Conservation (phyloP, 1,284 basidiomycete genomes). For the Paramarasmius palmivorus region DNA sequence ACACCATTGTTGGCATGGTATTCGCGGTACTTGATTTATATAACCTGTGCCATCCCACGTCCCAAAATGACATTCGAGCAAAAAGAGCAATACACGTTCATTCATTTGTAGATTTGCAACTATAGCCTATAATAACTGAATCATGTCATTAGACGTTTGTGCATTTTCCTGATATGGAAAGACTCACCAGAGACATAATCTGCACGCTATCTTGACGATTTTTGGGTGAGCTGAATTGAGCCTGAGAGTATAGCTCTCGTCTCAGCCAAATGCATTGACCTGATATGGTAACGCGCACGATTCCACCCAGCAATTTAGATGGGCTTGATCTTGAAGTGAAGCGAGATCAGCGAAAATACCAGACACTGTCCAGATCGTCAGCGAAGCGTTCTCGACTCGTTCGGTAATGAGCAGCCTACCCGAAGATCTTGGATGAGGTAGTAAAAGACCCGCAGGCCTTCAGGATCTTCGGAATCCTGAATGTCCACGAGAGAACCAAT, state of each 20-base stretch:
- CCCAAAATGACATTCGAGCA: neutral
- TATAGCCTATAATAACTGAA: neutral
- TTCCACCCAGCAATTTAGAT: conserved; percentile 50
- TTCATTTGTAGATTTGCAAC: neutral
- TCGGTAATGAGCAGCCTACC: conserved; percentile 45
- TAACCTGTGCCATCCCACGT: neutral
- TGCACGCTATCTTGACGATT: conserved; percentile 41
- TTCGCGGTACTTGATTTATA: no score
- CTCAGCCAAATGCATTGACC: no score
- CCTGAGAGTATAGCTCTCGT: no score
- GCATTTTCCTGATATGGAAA: no score
- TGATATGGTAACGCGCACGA: no score
- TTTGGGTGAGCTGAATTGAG: conserved; percentile 8
- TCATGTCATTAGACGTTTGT: no score
- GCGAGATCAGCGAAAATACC: conserved; percentile 95
- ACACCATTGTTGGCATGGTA: no score
- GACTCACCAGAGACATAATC: conserved; percentile 33
- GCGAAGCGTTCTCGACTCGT: neutral
- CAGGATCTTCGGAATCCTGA: conserved; percentile 95
- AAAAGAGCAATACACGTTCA: neutral
- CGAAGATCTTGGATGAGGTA: conserved; percentile 98
- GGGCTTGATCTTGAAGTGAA: conserved; percentile 99
- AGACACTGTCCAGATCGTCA: conserved; percentile 68
- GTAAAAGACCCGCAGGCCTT: conserved; percentile 98
- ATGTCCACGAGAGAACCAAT: conserved; percentile 97